phyloP scores from a whole-genome alignment of 176 grass and related monocot genomes.

The Tillandsia fasciculata region DNA sequence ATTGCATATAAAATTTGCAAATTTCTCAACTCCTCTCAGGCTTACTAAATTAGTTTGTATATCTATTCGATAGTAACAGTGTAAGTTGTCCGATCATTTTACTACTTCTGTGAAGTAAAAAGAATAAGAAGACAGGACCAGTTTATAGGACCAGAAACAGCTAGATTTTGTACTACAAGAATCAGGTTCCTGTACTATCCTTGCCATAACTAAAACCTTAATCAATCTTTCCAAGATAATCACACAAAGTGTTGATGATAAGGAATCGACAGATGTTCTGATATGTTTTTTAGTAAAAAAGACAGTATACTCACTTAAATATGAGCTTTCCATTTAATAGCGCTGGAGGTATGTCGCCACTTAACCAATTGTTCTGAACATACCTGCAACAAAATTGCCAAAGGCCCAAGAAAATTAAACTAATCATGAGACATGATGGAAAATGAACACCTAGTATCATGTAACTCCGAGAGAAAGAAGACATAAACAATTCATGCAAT shows the following conservation, averaged over 20 bases:
- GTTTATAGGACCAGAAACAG: neutral
- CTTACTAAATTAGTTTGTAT: neutral
- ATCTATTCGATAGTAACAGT: neutral
- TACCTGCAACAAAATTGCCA: neutral
- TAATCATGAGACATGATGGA: neutral
- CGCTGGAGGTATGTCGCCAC: constrained; percentile 2
- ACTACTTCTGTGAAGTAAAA: neutral
- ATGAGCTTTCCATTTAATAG: constrained; percentile 7
- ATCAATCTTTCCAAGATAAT: neutral
- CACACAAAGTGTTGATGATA: neutral
- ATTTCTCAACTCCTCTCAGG: neutral
- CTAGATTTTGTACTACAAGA: neutral
- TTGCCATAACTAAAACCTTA: neutral
- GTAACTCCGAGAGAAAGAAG: neutral
- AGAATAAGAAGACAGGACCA: neutral
- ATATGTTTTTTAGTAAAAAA: neutral
- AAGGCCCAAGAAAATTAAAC: neutral
- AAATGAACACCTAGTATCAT: constrained; percentile 2
- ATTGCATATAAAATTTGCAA: neutral
- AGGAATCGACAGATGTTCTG: neutral
- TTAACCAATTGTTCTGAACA: constrained; percentile 10
- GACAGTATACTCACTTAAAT: constrained; percentile 8
- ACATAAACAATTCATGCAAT: neutral
- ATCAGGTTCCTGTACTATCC: neutral
- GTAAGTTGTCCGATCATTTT: neutral